Percentiles rank a stretch among this genome's conserved stretches.
phyloP scores from a whole-genome alignment of 495 filamentous ascomycete species.

The Bacidia rubella region DNA sequence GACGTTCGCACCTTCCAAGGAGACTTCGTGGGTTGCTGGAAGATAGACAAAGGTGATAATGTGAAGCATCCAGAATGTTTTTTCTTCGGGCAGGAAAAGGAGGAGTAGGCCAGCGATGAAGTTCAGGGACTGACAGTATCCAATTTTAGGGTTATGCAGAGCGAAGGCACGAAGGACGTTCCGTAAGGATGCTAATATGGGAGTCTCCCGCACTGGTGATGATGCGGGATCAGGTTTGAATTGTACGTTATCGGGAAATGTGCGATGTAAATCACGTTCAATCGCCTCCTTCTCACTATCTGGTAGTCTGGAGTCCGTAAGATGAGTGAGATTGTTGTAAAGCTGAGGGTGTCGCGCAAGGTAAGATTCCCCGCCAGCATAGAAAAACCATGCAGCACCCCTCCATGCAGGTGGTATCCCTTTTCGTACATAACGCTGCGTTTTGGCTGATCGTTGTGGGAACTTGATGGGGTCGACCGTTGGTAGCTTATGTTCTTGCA shows the following conservation, averaged over 20 bases:
- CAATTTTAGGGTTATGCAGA: constrained; percentile 74
- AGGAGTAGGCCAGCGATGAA: constrained; percentile 94
- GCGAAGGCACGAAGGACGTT: constrained; percentile 83
- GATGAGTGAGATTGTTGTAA: constrained; percentile 55
- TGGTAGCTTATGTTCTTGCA: constrained; percentile 63
- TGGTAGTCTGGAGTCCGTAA: constrained; percentile 46
- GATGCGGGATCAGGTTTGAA: constrained; percentile 61
- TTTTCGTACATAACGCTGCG: constrained; percentile 83
- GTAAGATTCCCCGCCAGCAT: constrained; percentile 75
- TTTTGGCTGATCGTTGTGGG: constrained; percentile 63
- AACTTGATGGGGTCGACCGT: constrained; percentile 61
- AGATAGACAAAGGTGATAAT: constrained; percentile 81
- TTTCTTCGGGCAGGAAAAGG: constrained; percentile 83
- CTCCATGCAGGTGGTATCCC: constrained; percentile 91
- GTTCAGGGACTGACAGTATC: constrained; percentile 94
- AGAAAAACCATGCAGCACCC: constrained; percentile 93
- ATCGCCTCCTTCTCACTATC: constrained; percentile 77
- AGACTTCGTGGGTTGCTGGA: constrained; percentile 84
- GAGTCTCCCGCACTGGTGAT: constrained; percentile 38
- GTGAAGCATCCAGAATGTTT: constrained; percentile 86
- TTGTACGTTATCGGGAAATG: constrained; percentile 86
- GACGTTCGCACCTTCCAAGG: constrained; percentile 83
- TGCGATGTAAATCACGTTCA: constrained; percentile 86
- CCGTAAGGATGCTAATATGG: constrained; percentile 66
- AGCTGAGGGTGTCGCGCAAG: constrained; percentile 58